phyloP scores from a whole-genome alignment of 345 rosid genomes.

The Syzygium aromaticum region DNA sequence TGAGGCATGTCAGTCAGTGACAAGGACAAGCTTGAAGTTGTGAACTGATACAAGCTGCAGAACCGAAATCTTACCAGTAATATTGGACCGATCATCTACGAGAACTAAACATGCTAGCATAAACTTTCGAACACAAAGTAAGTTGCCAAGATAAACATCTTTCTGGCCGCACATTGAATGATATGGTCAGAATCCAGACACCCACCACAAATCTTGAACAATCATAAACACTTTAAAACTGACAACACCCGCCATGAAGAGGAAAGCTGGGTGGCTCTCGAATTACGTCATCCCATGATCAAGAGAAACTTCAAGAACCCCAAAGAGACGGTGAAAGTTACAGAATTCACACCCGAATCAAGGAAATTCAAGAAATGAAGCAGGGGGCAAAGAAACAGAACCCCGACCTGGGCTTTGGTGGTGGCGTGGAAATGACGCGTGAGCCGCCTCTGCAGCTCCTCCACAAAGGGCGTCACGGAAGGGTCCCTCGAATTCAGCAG shows the following conservation, averaged over 20 bases:
- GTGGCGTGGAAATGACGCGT: constrained; percentile 51
- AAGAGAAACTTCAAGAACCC: neutral
- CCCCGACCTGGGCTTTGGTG: constrained; percentile 49
- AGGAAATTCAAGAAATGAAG: neutral
- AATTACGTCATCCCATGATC: neutral
- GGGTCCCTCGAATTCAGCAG: constrained; percentile 82
- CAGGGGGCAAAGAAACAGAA: neutral
- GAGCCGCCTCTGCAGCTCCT: constrained; percentile 62
- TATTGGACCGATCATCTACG: neutral
- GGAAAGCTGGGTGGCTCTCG: neutral
- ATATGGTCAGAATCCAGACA: neutral
- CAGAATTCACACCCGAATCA: neutral
- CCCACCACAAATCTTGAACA: neutral
- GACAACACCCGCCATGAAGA: neutral
- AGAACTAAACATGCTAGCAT: neutral
- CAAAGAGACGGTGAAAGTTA: neutral
- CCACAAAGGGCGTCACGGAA: constrained; percentile 63
- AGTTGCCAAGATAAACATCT: neutral
- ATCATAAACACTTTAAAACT: neutral
- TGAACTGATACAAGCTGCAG: neutral
- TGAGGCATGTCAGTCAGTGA: neutral
- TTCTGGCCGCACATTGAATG: neutral
- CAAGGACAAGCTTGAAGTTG: neutral
- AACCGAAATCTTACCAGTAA: neutral
- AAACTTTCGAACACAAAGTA: neutral